Evolutionary conservation across 345 rosid genomes (phyloP), one percentile per base, ranked within the genome.

Genomic region (Citrus hindsii): DNA sequence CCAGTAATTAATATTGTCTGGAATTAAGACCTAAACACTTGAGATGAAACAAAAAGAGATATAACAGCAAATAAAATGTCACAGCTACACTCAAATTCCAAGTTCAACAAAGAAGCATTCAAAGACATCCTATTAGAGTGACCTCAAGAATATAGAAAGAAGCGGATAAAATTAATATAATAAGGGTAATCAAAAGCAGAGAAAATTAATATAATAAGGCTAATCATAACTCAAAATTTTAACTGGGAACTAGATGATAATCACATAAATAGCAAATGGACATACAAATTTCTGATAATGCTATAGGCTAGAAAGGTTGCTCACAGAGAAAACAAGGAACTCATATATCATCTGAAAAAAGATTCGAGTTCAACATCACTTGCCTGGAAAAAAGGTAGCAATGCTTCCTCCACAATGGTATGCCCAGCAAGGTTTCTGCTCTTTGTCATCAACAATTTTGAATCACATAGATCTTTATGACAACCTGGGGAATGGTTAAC

Each of bases 301-400:
- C 14, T 13, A 68, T 19, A 48, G 16, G 14, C 27, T 40, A 64
- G 19, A 64, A 13, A 55, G 35, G 21, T 33, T 46, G 32, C 22
- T 19, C 59, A 69, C 73, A 16, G 22, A 21, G 19, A 42, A 55
- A 24, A 28, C 14, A 37, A n/a, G n/a, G 35, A 18, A 74, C 13
- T 16, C 64, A 69, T 21, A 66, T 27, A 67, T n/a, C 72, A 64
- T 22, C 70, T 79, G 51, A 32, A 40, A 40, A 71, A 69, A 51
- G 63, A 81, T 37, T 75, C 53, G 33, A 78, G 32, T 59, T 65
- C 16, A 33, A 59, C 22, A 79, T 14, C 68, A 79, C 86, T 87
- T 81, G 88, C 99, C 99, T 94, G 99, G 82, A 96, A 91, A 89
- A 87, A 96, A 55, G 99, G 99, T 78, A 96, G 98, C 87, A 96